phyloP scores from a whole-genome alignment of 2,329 filamentous ascomycete species.

The Neopestalotiopsis sp. region DNA sequence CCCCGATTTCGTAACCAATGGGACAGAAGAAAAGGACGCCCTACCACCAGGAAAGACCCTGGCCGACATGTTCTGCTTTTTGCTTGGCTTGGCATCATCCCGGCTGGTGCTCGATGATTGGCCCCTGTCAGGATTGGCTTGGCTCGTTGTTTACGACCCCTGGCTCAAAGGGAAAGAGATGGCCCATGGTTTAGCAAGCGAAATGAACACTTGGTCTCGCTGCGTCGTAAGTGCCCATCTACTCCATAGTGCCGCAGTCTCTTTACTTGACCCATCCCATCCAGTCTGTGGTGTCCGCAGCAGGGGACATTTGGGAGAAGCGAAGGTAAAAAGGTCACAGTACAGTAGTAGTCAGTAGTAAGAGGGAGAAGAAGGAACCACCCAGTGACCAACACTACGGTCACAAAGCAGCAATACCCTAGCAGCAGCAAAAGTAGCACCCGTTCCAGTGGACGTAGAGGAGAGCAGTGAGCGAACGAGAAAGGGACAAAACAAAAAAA shows the following conservation, averaged over 20 bases:
- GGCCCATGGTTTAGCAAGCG: slow-evolving; percentile 9
- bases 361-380: not conserved
- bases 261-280: slow-evolving; percentile 4
- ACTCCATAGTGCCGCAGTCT: slow-evolving; percentile 4
- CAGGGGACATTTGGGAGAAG: not conserved
- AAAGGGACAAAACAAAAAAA: not conserved
- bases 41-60: not conserved
- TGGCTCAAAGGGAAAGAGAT: not conserved
- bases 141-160: slow-evolving; percentile 1
- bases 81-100: slow-evolving; percentile 6
- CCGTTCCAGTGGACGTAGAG: not conserved
- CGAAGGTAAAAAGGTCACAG: not conserved
- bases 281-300: not conserved
- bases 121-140: not conserved
- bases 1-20: slow-evolving; percentile 13
- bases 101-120: slow-evolving; percentile 9
- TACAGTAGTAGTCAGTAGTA: not conserved
- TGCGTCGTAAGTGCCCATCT: slow-evolving; percentile 16
- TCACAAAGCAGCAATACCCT: too few relatives aligned
- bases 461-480: too few relatives aligned
- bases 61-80: slow-evolving; percentile 3
- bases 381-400: not conserved
- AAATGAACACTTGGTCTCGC: slow-evolving; percentile 15
- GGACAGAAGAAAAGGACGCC: not conserved
- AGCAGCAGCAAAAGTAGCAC: not conserved